Evolutionary conservation across 2,329 filamentous ascomycete species (phyloP).

Genomic region (Aspergillus persii): DNA sequence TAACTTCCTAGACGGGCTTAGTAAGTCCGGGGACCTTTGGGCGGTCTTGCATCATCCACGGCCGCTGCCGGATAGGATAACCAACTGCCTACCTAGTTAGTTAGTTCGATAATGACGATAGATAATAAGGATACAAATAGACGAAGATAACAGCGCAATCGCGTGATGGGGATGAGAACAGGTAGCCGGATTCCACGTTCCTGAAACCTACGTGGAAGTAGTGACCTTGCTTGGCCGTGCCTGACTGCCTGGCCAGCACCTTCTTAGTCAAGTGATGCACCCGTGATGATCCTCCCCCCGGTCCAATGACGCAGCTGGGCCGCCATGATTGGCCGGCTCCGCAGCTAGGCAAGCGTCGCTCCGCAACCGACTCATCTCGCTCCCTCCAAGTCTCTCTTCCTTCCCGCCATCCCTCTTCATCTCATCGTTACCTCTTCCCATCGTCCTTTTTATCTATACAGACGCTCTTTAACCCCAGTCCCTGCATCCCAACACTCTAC

Average conservation of each 20-base stretch:
- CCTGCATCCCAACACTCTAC: background rate
- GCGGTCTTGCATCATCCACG: constrained; percentile 14
- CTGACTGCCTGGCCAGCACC: background rate
- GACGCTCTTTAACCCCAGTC: constrained; percentile 4
- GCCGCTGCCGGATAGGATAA: background rate
- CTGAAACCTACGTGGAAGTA: background rate
- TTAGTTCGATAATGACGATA: background rate
- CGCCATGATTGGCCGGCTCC: constrained; percentile 18
- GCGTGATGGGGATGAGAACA: background rate
- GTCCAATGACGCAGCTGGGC: constrained; percentile 22
- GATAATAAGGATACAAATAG: background rate
- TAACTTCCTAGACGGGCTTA: too few relatives aligned
- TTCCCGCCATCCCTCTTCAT: constrained; percentile 22
- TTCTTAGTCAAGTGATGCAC: constrained; percentile 12
- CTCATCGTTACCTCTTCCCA: constrained; percentile 21
- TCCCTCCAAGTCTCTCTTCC: constrained; percentile 10
- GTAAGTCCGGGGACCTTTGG: background rate
- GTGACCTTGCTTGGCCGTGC: background rate
- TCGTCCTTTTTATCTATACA: constrained; percentile 22
- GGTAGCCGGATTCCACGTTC: too few relatives aligned
- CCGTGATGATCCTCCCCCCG: constrained; percentile 16
- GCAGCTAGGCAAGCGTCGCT: constrained; percentile 14
- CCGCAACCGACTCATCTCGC: constrained; percentile 23
- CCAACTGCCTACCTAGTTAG: background rate
- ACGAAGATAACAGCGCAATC: background rate